Base-by-base conservation (phyloP, 192 early-diverging fungal genomes). In the Spizellomyces punctatus region DNA sequence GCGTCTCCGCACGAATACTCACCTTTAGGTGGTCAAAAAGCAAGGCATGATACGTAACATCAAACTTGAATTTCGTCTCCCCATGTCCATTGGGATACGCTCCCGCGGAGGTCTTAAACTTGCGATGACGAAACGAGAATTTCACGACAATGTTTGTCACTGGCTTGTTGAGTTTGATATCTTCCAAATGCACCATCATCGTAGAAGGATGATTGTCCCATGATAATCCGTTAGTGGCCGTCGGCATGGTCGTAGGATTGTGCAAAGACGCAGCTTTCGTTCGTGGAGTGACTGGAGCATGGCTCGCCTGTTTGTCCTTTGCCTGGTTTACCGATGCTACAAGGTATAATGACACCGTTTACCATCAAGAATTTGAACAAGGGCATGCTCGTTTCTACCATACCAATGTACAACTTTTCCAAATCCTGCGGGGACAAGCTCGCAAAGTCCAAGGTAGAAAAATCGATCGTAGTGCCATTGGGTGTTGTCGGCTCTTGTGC, bases 1-100 rank as follows among this genome's bases (percentile, higher is more conserved):
- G 4, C 12, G 17, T n/a, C 1, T 4, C 14, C 12, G 4, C 12
- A 54, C 47, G 57, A 7, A 76, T 58, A 12, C 71, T 19, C n/a
- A 78, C 52, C 55, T 80, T 80, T 10, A 80, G 27, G 56, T 69
- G 52, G 61, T 80, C 79, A 63, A 80, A 80, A 56, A 80, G 59
- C 8, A 80, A 65, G 9, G 67, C 52, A 55, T 80, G 79, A 42
- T 75, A 80, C 21, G 45, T 71, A 52, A 79, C 49, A 12, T 72
- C 71, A 57, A 72, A 72, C 17, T 55, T 61, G 47, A n/a, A 58
- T 50, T 72, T 72, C 19, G 6, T 10, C 8, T 60, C 63, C 46
- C 58, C 36, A 27, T 66, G 72, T 16, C 71, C 77, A 50, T 71
- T 48, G 6, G 77, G 77, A 27, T 54, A 59, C 8, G 67, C 44